These are phyloP conservation scores for Acer negundo DNA, from an alignment of 345 rosid species.

Conservation along the genomic window DNA sequence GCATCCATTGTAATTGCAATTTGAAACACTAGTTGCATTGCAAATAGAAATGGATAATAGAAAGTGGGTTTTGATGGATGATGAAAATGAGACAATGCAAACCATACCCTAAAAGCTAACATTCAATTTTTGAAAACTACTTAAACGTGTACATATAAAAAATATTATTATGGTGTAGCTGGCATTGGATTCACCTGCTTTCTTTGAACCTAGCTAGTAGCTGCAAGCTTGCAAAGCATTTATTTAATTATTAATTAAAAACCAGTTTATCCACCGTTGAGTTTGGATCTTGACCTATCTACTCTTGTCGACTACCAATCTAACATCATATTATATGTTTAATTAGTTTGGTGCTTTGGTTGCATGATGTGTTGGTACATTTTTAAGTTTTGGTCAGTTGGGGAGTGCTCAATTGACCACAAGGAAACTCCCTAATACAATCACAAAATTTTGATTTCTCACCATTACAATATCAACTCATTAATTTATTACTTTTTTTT, in stretches of 20 bases:
- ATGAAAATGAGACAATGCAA: conserved; percentile 15
- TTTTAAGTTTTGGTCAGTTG: background rate
- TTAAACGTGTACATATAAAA: too few species aligned
- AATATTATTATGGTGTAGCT: background rate
- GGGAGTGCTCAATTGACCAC: background rate
- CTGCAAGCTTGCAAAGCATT: conserved; percentile 49
- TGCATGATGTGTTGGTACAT: background rate
- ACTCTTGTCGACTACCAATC: conserved; percentile 17
- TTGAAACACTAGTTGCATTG: too few species aligned
- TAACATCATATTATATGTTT: background rate
- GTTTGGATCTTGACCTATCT: background rate
- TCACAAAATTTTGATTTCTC: too few species aligned
- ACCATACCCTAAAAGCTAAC: background rate
- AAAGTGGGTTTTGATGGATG: background rate
- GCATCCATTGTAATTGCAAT: too few species aligned
- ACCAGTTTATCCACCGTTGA: background rate
- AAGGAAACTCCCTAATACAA: background rate
- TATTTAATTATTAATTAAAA: background rate
- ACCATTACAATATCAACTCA: too few species aligned
- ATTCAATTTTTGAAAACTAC: too few species aligned
- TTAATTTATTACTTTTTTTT: too few species aligned
- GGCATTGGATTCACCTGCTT: conserved; percentile 32
- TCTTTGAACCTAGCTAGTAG: conserved; percentile 21
- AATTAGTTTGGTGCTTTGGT: background rate
- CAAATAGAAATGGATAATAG: background rate